Percentiles rank a stretch among this genome's conserved stretches.
Evolutionary conservation across 345 rosid species (phyloP).

Genomic region (Brassica carinata): DNA sequence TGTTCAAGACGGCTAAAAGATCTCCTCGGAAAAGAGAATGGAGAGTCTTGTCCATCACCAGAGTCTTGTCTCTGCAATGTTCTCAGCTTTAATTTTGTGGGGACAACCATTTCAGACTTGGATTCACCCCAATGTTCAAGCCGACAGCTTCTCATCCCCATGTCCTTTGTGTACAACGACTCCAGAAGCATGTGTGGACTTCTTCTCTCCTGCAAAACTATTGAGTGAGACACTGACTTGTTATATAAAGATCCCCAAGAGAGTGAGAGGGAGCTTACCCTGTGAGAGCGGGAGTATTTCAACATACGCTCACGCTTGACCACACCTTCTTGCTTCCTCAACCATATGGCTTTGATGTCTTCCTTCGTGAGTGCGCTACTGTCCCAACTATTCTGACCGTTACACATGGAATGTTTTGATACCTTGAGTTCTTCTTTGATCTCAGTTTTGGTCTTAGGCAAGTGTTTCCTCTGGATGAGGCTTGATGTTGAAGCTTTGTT

Average conservation of each 20-base stretch:
- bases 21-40: conserved; percentile 62
- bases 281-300: conserved; percentile 76
- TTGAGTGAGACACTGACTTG: neutral
- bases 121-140: conserved; percentile 43
- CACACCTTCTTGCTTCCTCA: conserved; percentile 61
- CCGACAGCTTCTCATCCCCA: conserved; percentile 42
- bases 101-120: conserved; percentile 33
- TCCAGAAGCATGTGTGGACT: conserved; percentile 49
- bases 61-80: conserved; percentile 43
- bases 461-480: conserved; percentile 36
- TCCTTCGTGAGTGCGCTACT: conserved; percentile 56
- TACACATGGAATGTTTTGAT: neutral
- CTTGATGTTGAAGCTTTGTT: conserved; percentile 37
- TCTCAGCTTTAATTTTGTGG: conserved; percentile 40
- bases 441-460: conserved; percentile 41
- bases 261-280: conserved; percentile 46
- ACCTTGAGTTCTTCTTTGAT: conserved; percentile 51
- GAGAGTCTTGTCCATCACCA: conserved; percentile 49
- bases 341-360: conserved; percentile 60
- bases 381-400: conserved; percentile 69
- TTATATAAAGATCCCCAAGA: neutral
- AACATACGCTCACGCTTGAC: conserved; percentile 71
- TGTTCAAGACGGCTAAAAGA: conserved; percentile 56
- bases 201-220: conserved; percentile 63
- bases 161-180: conserved; percentile 43